Percentiles rank a stretch among this genome's conserved stretches.
Conservation (phyloP, 176 grass and related monocot genomes). For the Aegilops longissima region DNA sequence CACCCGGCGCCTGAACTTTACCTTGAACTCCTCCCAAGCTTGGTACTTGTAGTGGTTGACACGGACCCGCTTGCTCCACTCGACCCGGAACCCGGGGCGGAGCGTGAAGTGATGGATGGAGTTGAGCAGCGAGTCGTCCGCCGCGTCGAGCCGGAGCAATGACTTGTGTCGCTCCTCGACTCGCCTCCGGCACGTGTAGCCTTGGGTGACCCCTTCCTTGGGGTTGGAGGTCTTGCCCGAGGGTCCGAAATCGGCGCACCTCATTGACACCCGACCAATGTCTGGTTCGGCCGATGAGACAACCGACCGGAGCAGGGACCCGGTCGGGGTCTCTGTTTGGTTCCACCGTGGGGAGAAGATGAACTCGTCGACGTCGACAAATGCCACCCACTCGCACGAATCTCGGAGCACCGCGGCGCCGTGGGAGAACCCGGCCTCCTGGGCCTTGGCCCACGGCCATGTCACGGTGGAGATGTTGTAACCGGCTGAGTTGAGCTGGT, state of each 20-base stretch:
- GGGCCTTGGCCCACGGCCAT: conserved; percentile 82
- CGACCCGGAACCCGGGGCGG: background rate
- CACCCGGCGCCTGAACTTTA: conserved; percentile 58
- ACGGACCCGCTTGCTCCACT: background rate
- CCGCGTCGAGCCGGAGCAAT: conserved; percentile 41
- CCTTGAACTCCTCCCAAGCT: conserved; percentile 72
- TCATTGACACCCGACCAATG: conserved; percentile 42
- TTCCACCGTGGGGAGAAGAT: conserved; percentile 45
- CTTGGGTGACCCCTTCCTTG: conserved; percentile 37
- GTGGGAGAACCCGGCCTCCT: conserved; percentile 70
- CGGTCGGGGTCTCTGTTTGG: background rate
- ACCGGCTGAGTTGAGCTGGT: conserved; percentile 4
- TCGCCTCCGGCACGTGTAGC: conserved; percentile 56
- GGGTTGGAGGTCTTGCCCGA: conserved; percentile 48
- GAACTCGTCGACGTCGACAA: conserved; percentile 86
- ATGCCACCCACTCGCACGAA: conserved; percentile 63
- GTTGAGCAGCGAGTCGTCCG: conserved; percentile 45
- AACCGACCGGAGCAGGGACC: conserved; percentile 47
- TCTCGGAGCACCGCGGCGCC: conserved; percentile 32
- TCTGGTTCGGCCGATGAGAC: background rate
- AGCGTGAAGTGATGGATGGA: conserved; percentile 64
- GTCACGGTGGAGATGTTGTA: conserved; percentile 20
- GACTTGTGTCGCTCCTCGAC: conserved; percentile 64
- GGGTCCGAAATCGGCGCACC: conserved; percentile 56
- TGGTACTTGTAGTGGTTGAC: conserved; percentile 94